Evolutionary conservation across 768 basidiomycete genomes (phyloP), one percentile per base, ranked within the genome.

Genomic region (Galerina sulciceps): DNA sequence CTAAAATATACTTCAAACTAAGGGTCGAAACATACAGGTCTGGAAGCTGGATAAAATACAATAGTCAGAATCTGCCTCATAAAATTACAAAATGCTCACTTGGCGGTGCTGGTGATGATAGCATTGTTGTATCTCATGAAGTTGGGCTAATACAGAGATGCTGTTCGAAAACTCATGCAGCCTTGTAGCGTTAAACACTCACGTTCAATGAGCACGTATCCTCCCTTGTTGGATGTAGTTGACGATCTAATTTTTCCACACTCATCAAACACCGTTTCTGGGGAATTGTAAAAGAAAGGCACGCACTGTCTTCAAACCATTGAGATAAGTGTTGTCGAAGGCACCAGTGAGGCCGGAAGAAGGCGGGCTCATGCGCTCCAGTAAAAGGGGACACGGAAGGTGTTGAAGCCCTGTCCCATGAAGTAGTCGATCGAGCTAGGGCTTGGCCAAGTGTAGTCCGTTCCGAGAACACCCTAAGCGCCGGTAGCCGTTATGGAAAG

Each of bases 141-240:
- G 73, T 85, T 86, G 86, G 46, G 84, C 82, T 82, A 51, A 31
- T 31, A 5, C 26, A 31, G 9, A 58, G 4, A 41, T 44, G 15
- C 36, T 36, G 18, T 59, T 35, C n/a, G 10, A 50, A 47, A 17
- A 51, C 26, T 60, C 38, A 48, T 9, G 9, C 9, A 15, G 14
- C 17, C 15, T 17, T 45, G 9, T 34, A 17, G 20, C 26, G 53
- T 20, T 17, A 4, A 0, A 17, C 17, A 74, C 79, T 61, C 62
- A 83, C 83, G 85, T 50, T 87, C 86, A 52, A 88, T 74, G 58
- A 81, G 69, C 53, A 79, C 85, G 62, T 73, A 85, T 15, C 78
- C 85, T 42, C 84, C 85, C 74, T 86, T 86, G 61, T 71, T 68
- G 41, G 86, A 87, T 83, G 68, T 87, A 87, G 72, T 73, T 79